Evolutionary conservation across 2,329 filamentous ascomycete genomes (phyloP), one percentile per base, ranked within the genome.

Genomic region (Pseudogymnoascus sp.): DNA sequence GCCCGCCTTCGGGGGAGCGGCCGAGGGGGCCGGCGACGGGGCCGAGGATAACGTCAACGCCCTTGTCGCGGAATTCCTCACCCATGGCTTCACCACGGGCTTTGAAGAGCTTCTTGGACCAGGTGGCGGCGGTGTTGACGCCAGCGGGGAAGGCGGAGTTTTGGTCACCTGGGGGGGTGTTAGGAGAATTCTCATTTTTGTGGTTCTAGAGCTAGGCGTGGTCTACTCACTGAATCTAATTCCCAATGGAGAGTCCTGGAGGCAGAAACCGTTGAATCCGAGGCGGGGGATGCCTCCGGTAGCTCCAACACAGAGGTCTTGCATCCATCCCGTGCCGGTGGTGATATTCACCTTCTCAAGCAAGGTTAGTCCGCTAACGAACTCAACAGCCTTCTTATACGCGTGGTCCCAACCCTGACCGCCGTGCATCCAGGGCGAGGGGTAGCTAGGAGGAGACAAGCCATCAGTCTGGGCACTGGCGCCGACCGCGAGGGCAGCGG

Each of bases 271-370:
- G 46, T 69, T 62, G n/a, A 74, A 65, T 3, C 71, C 71, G n/a
- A 73, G 66, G n/a, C 72, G 65, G 34, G 72, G 72, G 63, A 74
- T 68, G 9, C 68, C 64, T 7, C 72, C 72, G 63, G 66, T 67
- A 25, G 73, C 67, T 25, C 72, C 72, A 14, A 73, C 70, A 63
- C 71, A 73, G 62, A 69, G 68, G 43, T 71, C 69, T 60, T 60
- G 59, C 34, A 18, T 60, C 59, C 66, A 71, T 36, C 69, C 70
- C 28, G 88, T 86, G 74, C 93, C 93, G 0, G 93, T 97, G 2
- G 93, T 97, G 67, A 99, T 75, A 75, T 97, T 97, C 75, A 97
- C 91, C 76, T 93, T 93, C 73, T 93, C 90, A 3, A 88, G 86
- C 62, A 93, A 75, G 0, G 89, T 93, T 86, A 93, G 89, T 60